Conservation (phyloP, 768 basidiomycete species). For the Tylopilus vinaceipallidus region DNA sequence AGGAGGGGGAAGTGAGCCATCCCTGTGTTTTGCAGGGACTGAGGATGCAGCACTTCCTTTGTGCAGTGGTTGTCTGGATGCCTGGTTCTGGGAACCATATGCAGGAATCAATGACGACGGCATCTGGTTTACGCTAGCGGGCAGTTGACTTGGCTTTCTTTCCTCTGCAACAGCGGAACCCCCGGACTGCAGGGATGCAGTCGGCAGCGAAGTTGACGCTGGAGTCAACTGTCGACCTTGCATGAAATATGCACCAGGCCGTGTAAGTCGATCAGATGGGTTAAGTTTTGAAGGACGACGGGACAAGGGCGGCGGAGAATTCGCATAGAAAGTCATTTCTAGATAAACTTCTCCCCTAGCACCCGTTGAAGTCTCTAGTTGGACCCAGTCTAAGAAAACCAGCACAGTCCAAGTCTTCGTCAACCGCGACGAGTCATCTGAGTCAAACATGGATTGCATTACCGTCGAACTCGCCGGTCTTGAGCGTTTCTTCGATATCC, state of each 20-base stretch:
- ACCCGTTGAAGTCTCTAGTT: constrained; percentile 54
- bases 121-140: constrained; percentile 7
- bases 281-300: constrained; percentile 54
- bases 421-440: constrained; percentile 4
- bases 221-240: constrained; percentile 21
- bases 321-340: constrained; percentile 91
- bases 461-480: constrained; percentile 92
- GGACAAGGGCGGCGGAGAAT: constrained; percentile 52
- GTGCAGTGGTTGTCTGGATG: constrained; percentile 7
- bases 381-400: constrained; percentile 62
- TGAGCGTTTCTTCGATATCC: constrained; percentile 75
- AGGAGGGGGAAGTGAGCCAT: constrained; percentile 41
- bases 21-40: constrained; percentile 15
- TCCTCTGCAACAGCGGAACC: constrained; percentile 9
- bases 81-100: constrained; percentile 4
- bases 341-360: constrained; percentile 84
- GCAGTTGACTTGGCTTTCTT: constrained; percentile 8
- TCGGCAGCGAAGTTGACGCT: constrained; percentile 9
- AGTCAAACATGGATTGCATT: constrained; percentile 27
- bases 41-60: constrained; percentile 6
- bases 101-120: constrained; percentile 27
- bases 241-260: constrained; percentile 32
- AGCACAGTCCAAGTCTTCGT: neutral
- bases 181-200: constrained; percentile 14
- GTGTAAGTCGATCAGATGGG: constrained; percentile 49